These are phyloP conservation scores for Calendula officinalis DNA, from an alignment of 129 eudicot species.

Conservation along the genomic window DNA sequence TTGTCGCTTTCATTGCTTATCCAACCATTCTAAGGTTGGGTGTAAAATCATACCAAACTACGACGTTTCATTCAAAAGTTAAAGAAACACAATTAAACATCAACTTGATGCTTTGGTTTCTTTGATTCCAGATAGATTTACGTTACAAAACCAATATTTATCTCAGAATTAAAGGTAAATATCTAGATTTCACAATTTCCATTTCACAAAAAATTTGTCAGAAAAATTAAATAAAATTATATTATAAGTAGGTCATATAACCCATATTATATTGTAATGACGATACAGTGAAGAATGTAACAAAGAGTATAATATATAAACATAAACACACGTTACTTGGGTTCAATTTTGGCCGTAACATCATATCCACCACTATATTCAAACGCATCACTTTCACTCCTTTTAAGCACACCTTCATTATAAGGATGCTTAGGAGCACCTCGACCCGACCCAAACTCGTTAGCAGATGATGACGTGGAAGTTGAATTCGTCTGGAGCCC, in stretches of 20 bases:
- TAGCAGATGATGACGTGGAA: conserved; percentile 64
- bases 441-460: conserved; percentile 46
- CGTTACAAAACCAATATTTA: background rate
- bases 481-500: conserved; percentile 48
- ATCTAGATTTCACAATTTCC: conserved; percentile 11
- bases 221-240: background rate
- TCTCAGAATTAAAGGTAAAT: background rate
- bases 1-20: too few relatives aligned
- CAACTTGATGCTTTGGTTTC: background rate
- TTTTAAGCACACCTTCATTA: conserved; percentile 36
- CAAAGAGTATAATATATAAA: background rate
- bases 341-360: conserved; percentile 63
- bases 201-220: background rate
- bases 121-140: too few relatives aligned
- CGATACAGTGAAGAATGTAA: conserved; percentile 3
- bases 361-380: conserved; percentile 84
- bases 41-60: too few relatives aligned
- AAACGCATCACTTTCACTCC: conserved; percentile 51
- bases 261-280: background rate
- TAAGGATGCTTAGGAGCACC: conserved; percentile 55
- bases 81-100: background rate
- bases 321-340: conserved; percentile 49
- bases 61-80: background rate
- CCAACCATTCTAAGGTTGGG: too few relatives aligned
- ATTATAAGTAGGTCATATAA: conserved; percentile 3